Conservation (phyloP, 257 asterid species). For the Nicotiana undulata region DNA sequence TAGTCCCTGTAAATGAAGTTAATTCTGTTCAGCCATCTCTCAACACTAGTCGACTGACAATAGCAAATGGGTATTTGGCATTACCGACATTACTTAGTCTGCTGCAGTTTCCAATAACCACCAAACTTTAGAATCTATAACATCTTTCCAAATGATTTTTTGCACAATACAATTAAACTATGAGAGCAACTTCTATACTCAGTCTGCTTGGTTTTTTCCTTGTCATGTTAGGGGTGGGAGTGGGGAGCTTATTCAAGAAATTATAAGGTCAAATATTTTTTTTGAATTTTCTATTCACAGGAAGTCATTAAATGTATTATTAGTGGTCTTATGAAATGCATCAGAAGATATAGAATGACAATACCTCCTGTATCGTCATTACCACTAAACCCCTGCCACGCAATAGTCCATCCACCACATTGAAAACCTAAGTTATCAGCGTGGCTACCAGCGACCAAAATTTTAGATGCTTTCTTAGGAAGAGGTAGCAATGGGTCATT, state of each 20-base stretch:
- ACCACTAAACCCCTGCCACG: conserved; percentile 83
- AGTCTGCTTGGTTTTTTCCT: neutral
- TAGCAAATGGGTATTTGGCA: neutral
- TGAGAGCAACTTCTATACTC: neutral
- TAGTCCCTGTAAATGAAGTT: conserved; percentile 49
- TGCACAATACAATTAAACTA: neutral
- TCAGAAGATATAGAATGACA: neutral
- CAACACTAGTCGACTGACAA: neutral
- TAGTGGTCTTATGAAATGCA: neutral
- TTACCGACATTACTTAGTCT: neutral
- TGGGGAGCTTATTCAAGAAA: neutral
- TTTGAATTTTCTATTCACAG: too few relatives aligned
- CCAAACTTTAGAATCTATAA: neutral
- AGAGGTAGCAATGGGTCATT: conserved; percentile 55
- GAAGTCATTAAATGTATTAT: neutral
- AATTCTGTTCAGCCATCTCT: conserved; percentile 2
- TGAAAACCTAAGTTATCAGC: conserved; percentile 89
- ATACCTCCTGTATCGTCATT: conserved; percentile 58
- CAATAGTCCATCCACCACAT: conserved; percentile 92
- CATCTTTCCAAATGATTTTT: neutral
- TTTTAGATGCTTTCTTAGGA: conserved; percentile 54
- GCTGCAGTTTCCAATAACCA: neutral
- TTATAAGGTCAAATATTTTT: neutral
- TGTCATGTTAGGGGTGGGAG: neutral
- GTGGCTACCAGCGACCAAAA: conserved; percentile 76